A percentile compares a stretch with the other conserved stretches of the same genome.
Evolutionary conservation across 169 alveolate genomes (phyloP).

Genomic region (Plasmodium sp.): DNA sequence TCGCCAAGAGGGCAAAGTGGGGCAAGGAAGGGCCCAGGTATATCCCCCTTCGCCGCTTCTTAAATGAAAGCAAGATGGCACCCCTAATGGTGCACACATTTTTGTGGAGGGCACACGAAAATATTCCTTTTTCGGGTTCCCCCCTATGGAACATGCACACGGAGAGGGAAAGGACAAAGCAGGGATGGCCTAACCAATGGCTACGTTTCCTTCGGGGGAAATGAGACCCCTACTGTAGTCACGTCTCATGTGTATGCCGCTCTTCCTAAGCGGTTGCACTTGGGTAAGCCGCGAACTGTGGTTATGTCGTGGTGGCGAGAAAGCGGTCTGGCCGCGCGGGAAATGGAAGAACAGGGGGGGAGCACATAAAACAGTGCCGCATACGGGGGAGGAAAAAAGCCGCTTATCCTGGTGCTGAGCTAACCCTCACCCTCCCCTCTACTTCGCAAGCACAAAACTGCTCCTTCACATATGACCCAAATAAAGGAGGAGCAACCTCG

Average conservation of each 20-base stretch:
- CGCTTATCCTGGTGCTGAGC: neutral
- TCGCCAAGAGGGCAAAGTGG: neutral
- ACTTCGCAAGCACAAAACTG: no score
- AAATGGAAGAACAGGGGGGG: neutral
- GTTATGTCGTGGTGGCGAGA: neutral
- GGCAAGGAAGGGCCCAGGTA: neutral
- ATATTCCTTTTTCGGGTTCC: neutral
- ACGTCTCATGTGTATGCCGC: neutral
- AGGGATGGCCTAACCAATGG: neutral
- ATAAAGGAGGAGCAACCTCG: neutral
- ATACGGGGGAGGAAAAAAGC: neutral
- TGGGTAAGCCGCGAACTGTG: neutral
- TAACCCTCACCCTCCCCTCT: neutral
- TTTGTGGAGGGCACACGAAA: neutral
- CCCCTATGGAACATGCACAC: neutral
- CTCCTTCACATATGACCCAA: no score
- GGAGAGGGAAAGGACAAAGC: neutral
- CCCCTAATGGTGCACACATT: no score
- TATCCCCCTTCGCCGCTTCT: neutral
- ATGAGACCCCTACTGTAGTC: neutral
- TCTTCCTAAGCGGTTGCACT: neutral
- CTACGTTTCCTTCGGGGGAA: neutral
- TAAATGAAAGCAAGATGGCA: no score
- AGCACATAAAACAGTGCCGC: neutral
- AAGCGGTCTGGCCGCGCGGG: neutral